These are phyloP conservation scores for Stylosanthes scabra DNA, from an alignment of 331 rosid species.

Conservation along the genomic window DNA sequence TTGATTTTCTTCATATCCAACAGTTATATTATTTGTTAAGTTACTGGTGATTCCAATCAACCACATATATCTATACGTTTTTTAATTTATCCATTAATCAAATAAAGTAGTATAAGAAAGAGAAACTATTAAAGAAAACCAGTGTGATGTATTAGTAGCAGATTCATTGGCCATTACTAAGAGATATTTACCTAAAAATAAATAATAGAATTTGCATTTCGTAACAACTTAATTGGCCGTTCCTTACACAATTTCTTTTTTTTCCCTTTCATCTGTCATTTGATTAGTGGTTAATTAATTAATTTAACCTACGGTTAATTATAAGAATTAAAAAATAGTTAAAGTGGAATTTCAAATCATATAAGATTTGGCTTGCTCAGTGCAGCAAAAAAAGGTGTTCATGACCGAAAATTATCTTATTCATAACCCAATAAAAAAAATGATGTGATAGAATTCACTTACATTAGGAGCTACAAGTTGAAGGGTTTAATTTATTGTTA, in stretches of 20 bases:
- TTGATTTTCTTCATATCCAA: no score
- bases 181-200: conserved; percentile 8
- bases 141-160: not conserved
- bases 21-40: no score
- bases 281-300: no score
- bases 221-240: conserved; percentile 7
- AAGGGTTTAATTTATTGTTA: not conserved
- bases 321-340: not conserved
- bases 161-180: conserved; percentile 14
- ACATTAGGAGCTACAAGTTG: not conserved
- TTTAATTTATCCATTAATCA: no score
- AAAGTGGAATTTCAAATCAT: conserved; percentile 14
- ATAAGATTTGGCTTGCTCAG: conserved; percentile 26
- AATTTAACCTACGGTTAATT: no score
- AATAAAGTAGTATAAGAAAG: no score
- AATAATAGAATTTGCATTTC: no score
- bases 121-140: no score
- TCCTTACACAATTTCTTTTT: not conserved
- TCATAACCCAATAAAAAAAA: conserved; percentile 11
- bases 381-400: conserved; percentile 18
- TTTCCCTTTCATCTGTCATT: not conserved
- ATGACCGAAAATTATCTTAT: conserved; percentile 9
- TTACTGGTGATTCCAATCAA: no score
- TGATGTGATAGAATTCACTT: not conserved
- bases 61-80: no score